These are phyloP conservation scores for Mycena leptocephala DNA, from an alignment of 768 basidiomycete species.

Conservation along the genomic window DNA sequence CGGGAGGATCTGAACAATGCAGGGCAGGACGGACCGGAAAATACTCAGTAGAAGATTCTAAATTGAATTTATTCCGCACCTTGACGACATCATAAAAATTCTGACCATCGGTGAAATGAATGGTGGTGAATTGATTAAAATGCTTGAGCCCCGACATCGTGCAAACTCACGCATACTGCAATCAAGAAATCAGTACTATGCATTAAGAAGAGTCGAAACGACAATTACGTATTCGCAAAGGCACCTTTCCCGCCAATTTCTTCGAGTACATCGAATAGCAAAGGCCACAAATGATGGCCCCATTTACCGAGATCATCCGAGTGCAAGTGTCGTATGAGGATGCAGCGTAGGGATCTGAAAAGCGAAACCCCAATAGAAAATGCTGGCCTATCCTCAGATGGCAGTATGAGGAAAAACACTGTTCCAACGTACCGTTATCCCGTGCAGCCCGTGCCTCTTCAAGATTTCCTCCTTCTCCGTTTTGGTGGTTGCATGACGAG, in stretches of 20 bases:
- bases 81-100: slow-evolving; percentile 46
- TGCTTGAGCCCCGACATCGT: slow-evolving; percentile 46
- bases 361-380: not conserved
- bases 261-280: no score
- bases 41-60: not conserved
- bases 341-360: no score
- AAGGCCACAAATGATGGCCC: no score
- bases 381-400: not conserved
- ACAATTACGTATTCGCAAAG: slow-evolving; percentile 36
- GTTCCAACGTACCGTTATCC: not conserved
- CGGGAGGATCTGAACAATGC: slow-evolving; percentile 47
- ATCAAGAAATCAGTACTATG: not conserved
- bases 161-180: slow-evolving; percentile 47
- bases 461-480: not conserved
- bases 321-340: no score
- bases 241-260: slow-evolving; percentile 24
- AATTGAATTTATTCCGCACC: slow-evolving; percentile 26
- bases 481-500: not conserved
- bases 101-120: slow-evolving; percentile 47
- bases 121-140: slow-evolving; percentile 44
- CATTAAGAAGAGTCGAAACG: slow-evolving; percentile 3
- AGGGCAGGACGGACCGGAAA: slow-evolving; percentile 45
- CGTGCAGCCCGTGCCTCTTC: not conserved
- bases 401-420: not conserved
- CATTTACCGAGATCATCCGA: no score